These are phyloP conservation scores for Cryphonectria naterciae DNA, from an alignment of 2,329 filamentous ascomycete genomes.

Conservation along the genomic window DNA sequence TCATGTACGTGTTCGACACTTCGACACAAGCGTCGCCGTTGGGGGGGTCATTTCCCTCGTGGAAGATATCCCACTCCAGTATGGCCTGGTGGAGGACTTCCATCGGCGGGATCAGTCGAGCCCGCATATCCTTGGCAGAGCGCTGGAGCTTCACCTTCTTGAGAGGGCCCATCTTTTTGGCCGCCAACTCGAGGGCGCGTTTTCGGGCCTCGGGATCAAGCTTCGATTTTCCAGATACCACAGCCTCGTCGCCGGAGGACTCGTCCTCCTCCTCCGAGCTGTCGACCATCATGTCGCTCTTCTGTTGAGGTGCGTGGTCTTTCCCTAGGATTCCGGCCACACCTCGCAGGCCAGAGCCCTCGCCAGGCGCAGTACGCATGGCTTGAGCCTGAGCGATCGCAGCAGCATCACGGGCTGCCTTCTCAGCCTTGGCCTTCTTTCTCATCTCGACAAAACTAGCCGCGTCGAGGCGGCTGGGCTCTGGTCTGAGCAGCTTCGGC, in stretches of 20 bases:
- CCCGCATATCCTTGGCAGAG: constrained; percentile 91
- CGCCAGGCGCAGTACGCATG: constrained; percentile 59
- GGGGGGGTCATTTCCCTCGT: constrained; percentile 83
- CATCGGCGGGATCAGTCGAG: constrained; percentile 87
- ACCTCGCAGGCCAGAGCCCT: constrained; percentile 76
- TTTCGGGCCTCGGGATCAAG: constrained; percentile 27
- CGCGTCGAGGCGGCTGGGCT: constrained; percentile 42
- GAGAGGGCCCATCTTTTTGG: constrained; percentile 70
- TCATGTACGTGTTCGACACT: constrained; percentile 77
- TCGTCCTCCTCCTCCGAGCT: constrained; percentile 77
- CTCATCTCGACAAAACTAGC: constrained; percentile 68
- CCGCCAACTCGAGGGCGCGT: constrained; percentile 47
- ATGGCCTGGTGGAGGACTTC: constrained; percentile 83
- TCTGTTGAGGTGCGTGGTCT: constrained; percentile 73
- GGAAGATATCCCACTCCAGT: constrained; percentile 93
- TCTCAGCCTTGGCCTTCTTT: constrained; percentile 74
- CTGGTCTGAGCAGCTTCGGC: constrained; percentile 34
- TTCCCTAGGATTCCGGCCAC: constrained; percentile 74
- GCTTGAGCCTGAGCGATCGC: constrained; percentile 72
- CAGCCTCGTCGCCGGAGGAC: constrained; percentile 59
- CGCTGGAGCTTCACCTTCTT: constrained; percentile 82
- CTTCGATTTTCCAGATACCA: constrained; percentile 45
- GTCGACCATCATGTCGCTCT: constrained; percentile 89
- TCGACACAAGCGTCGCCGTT: constrained; percentile 72
- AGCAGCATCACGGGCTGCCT: constrained; percentile 71